Evolutionary conservation across 2,329 filamentous ascomycete genomes (phyloP), one percentile per base, ranked within the genome.

Genomic region (Cladobotryum protrusum): DNA sequence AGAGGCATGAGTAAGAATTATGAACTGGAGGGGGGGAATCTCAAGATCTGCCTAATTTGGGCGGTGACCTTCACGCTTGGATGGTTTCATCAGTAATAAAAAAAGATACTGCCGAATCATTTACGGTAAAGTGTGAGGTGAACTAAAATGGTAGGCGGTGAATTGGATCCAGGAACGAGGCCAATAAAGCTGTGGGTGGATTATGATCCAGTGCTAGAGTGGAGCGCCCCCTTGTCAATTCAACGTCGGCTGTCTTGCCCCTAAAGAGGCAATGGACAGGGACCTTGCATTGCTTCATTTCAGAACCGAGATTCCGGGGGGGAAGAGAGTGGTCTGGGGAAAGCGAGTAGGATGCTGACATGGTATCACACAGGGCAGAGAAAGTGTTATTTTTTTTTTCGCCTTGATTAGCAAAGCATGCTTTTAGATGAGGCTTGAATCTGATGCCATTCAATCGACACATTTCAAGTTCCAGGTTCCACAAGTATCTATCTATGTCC

Each of bases 231-330:
- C 17, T 6, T 37, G 35, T 37, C 35, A 6, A 17, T 37, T 42
- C 40, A 37, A 29, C 11, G 24, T 29, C 24, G 36, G 36, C 36
- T n/a, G 36, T 15, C 14, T 18, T 14, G 17, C 40, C 40, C 40
- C 19, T 19, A 24, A 42, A 42, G 8, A 24, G 40, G 19, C 11
- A 37, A n/a, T 17, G 35, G n/a, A 37, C 35, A 37, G 35, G 39
- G 15, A 18, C 18, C 13, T 15, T 15, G 13, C 19, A 18, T 19
- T 42, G n/a, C 15, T 19, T 42, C 39, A 42, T 42, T 42, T 42
- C 14, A 12, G 39, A 50, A 47, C 43, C 48, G 48, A 50, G 20
- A 43, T 50, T 50, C 33, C 11, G 48, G 48, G 48, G 48, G 35
- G 33, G 29, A 15, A 17, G 37, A 17, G 9, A 4, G n/a, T n/a